Evolutionary conservation across 352 stramenopile species (phyloP), one percentile per base, ranked within the genome.

Genomic region (Pythium dissotocum): DNA sequence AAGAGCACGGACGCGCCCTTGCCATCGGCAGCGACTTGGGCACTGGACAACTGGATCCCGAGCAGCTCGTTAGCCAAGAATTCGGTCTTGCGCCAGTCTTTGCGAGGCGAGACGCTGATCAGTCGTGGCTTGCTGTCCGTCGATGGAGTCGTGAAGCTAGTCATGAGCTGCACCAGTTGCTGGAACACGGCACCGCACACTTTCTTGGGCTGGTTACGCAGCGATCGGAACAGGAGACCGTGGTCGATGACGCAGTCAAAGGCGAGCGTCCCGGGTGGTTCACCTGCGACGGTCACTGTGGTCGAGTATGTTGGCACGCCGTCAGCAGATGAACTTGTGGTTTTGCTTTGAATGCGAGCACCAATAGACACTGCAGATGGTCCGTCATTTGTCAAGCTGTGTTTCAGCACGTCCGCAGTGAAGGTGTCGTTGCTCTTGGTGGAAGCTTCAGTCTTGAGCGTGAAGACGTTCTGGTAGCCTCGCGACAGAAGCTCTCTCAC

Each of bases 81-180:
- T 30, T 88, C 80, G 53, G 79, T 75, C 48, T 86, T 87, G 44
- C 81, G 78, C 83, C 83, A 91, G 36, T 86, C 80, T 61, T 89
- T 91, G 26, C 81, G 72, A 21, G 77, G 77, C 2, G 81, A 84
- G 4, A 91, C 28, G 21, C 70, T 87, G 46, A 88, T 61, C 8
- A 90, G 35, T 24, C 52, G 67, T 13, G 61, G 28, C 21, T 9
- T 24, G 51, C 9, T 65, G 21, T 30, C 40, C 18, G 40, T 7
- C 16, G 28, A 21, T 1, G n/a, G 6, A 7, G 13, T 57, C 1
- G 30, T 62, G 10, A 58, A 33, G 62, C 44, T 58, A 14, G 61
- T 13, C 1, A 58, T 36, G 69, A 56, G 58, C 59, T 26, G 63
- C 9, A 80, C 66, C 16, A 89, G 18, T 3, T 72, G 65, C 32